phyloP scores from a whole-genome alignment of 352 stramenopile species.

The Phytophthora litchii region DNA sequence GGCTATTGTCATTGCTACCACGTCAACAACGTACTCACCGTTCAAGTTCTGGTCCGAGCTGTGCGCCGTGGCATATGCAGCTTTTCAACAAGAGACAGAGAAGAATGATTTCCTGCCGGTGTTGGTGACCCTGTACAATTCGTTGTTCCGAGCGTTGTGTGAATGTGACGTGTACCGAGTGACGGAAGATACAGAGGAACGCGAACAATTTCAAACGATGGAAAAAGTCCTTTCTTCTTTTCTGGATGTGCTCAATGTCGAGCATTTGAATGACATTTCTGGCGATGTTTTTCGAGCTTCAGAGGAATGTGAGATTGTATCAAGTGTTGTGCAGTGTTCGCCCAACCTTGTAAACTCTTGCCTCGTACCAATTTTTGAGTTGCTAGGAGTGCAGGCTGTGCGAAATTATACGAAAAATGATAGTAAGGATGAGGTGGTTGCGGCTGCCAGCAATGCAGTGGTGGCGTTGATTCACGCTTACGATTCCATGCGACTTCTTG shows the following conservation, averaged over 20 bases:
- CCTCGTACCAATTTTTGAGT: conserved; percentile 61
- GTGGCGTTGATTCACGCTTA: conserved; percentile 73
- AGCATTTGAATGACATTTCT: conserved; percentile 16
- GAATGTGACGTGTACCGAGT: conserved; percentile 82
- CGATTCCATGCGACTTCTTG: conserved; percentile 85
- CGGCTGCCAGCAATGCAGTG: conserved; percentile 46
- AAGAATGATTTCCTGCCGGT: conserved; percentile 37
- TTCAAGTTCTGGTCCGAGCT: conserved; percentile 91
- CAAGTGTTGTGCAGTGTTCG: conserved; percentile 69
- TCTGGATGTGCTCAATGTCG: conserved; percentile 24
- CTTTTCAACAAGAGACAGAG: conserved; percentile 42
- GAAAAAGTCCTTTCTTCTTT: conserved; percentile 74
- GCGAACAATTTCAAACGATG: conserved; percentile 82
- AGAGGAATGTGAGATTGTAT: conserved; percentile 54
- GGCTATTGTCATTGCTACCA: conserved; percentile 75
- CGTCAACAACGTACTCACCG: conserved; percentile 75
- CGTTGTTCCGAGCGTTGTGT: conserved; percentile 72
- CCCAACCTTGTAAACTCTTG: conserved; percentile 80
- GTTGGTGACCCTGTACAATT: conserved; percentile 55
- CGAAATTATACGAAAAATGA: conserved; percentile 9
- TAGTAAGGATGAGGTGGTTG: neutral
- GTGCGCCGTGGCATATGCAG: conserved; percentile 60
- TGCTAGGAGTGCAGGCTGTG: conserved; percentile 47
- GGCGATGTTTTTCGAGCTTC: conserved; percentile 22
- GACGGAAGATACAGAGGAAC: conserved; percentile 84